Evolutionary conservation across 257 asterid genomes (phyloP).

Genomic region (Jacaranda mimosifolia): DNA sequence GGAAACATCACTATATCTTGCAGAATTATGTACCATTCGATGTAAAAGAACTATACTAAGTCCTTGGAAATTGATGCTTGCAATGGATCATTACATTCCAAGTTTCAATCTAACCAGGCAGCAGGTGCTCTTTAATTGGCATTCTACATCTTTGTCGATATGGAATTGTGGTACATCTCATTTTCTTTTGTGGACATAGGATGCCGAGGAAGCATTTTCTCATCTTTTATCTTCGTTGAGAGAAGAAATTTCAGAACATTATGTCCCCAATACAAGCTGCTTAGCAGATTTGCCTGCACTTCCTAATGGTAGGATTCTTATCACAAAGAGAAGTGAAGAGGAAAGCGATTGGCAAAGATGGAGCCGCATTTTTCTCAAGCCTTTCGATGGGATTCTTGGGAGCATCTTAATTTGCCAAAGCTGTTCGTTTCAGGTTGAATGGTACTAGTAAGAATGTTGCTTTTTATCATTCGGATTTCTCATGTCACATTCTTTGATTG

Average conservation of each 20-base stretch:
- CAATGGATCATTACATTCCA: slow-evolving; percentile 76
- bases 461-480: slow-evolving; percentile 23
- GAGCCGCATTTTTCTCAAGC: slow-evolving; percentile 76
- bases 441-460: slow-evolving; percentile 60
- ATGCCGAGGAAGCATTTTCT: slow-evolving; percentile 96
- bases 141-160: slow-evolving; percentile 23
- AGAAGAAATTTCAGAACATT: slow-evolving; percentile 78
- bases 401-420: slow-evolving; percentile 83
- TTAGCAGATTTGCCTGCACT: slow-evolving; percentile 66
- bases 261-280: slow-evolving; percentile 51
- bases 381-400: slow-evolving; percentile 87
- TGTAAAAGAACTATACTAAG: slow-evolving; percentile 63
- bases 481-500: slow-evolving; percentile 3
- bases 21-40: slow-evolving; percentile 71
- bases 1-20: slow-evolving; percentile 35
- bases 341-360: slow-evolving; percentile 73
- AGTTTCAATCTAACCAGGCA: slow-evolving; percentile 80
- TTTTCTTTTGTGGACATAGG: slow-evolving; percentile 57
- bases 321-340: slow-evolving; percentile 40
- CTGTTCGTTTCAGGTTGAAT: slow-evolving; percentile 95
- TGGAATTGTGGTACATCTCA: slow-evolving; percentile 12
- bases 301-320: slow-evolving; percentile 58
- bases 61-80: slow-evolving; percentile 81
- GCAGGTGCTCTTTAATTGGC: slow-evolving; percentile 63
- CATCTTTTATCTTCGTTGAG: slow-evolving; percentile 80